phyloP scores from a whole-genome alignment of 192 early-diverging fungal species.

The Coemansia sp. region DNA sequence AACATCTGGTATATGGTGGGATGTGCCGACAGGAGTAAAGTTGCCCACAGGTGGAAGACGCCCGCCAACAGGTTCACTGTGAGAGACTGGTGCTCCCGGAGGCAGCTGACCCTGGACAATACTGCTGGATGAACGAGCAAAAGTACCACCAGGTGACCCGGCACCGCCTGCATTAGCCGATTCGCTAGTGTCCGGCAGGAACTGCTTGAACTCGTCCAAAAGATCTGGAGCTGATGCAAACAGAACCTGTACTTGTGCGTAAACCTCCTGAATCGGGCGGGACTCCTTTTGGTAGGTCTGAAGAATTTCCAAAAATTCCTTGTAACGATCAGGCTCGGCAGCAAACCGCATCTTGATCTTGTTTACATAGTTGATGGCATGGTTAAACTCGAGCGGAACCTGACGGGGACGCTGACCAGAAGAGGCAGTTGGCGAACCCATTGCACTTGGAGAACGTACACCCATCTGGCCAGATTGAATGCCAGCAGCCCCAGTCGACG shows the following conservation, averaged over 20 bases:
- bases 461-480: slow-evolving; percentile 4
- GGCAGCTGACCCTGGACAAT: slow-evolving; percentile 15
- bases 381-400: slow-evolving; percentile 92
- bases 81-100: background rate
- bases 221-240: slow-evolving; percentile 87
- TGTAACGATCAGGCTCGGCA: slow-evolving; percentile 92
- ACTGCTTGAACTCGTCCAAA: slow-evolving; percentile 97
- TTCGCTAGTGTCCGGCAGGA: slow-evolving; percentile 86
- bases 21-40: slow-evolving; percentile 45
- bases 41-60: slow-evolving; percentile 60
- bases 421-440: slow-evolving; percentile 30
- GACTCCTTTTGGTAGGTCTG: slow-evolving; percentile 97
- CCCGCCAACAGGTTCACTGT: slow-evolving; percentile 16
- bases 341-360: slow-evolving; percentile 98
- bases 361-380: slow-evolving; percentile 99
- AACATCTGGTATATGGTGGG: slow-evolving; percentile 10
- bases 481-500: background rate
- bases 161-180: slow-evolving; percentile 19
- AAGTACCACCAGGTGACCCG: slow-evolving; percentile 31
- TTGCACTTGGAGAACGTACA: slow-evolving; percentile 26
- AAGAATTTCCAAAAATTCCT: slow-evolving; percentile 95
- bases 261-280: slow-evolving; percentile 96
- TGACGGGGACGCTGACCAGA: slow-evolving; percentile 50
- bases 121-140: slow-evolving; percentile 16
- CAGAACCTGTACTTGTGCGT: slow-evolving; percentile 86